phyloP scores from a whole-genome alignment of 2,329 filamentous ascomycete species.

The Claviceps humidiphila region DNA sequence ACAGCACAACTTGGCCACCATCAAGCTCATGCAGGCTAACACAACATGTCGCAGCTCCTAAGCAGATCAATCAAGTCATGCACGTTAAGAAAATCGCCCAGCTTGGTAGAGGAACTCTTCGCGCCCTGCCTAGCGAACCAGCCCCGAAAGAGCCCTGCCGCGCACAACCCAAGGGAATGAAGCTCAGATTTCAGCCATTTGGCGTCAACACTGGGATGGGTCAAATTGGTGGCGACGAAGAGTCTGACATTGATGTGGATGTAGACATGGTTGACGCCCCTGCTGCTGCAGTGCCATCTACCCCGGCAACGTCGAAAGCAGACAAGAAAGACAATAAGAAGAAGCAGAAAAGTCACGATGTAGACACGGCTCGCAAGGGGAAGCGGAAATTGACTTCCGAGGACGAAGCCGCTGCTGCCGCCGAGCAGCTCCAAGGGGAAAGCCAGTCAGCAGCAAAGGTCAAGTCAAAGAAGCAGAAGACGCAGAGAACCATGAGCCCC shows the following conservation, averaged over 20 bases:
- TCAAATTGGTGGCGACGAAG: constrained; percentile 26
- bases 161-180: constrained; percentile 54
- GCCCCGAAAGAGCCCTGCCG: constrained; percentile 39
- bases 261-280: constrained; percentile 31
- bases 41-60: constrained; percentile 14
- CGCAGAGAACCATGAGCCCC: constrained; percentile 18
- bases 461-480: constrained; percentile 30
- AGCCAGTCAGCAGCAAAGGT: constrained; percentile 21
- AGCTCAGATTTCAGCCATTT: constrained; percentile 53
- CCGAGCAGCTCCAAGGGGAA: constrained; percentile 23
- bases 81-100: constrained; percentile 51
- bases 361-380: constrained; percentile 18
- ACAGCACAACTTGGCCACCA: too few relatives aligned
- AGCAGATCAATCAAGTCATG: constrained; percentile 43
- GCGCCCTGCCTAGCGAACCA: constrained; percentile 21
- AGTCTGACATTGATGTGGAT: constrained; percentile 30
- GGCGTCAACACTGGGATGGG: constrained; percentile 32
- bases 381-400: constrained; percentile 26
- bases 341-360: constrained; percentile 3
- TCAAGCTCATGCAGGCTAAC: constrained; percentile 2
- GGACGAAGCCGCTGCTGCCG: constrained; percentile 22
- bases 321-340: constrained; percentile 16
- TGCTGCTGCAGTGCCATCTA: constrained; percentile 9
- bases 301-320: constrained; percentile 8
- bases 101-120: constrained; percentile 26